A percentile compares a stretch with the other conserved stretches of the same genome.
phyloP scores from a whole-genome alignment of 345 rosid genomes.

The Litchi chinensis region DNA sequence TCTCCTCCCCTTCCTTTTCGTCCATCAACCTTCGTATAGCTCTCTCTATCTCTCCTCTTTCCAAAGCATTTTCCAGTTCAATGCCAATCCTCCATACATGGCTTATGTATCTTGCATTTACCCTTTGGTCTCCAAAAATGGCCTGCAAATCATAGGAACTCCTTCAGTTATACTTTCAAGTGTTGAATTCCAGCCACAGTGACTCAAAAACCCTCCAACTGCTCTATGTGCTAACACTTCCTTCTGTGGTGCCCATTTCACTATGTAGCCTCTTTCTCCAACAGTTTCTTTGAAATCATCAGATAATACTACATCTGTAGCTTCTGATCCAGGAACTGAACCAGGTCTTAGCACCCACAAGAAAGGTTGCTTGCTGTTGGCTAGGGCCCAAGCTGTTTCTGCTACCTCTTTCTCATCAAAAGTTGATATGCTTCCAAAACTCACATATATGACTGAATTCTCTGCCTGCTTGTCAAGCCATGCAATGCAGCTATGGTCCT shows the following conservation, averaged over 20 bases:
- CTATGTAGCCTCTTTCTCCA: constrained; percentile 12
- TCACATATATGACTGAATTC: constrained; percentile 36
- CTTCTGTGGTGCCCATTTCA: constrained; percentile 14
- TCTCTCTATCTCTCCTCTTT: no score
- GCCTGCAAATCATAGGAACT: no score
- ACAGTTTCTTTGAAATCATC: constrained; percentile 20
- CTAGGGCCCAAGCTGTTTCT: constrained; percentile 44
- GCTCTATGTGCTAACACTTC: neutral
- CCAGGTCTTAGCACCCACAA: constrained; percentile 41
- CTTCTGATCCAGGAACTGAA: constrained; percentile 16
- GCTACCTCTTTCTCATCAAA: constrained; percentile 17
- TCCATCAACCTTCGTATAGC: no score
- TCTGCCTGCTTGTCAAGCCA: constrained; percentile 41
- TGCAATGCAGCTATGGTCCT: constrained; percentile 34
- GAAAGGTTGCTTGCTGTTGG: constrained; percentile 37
- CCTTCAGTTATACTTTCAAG: neutral
- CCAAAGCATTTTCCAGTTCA: no score
- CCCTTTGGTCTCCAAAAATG: no score
- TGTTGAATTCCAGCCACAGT: constrained; percentile 11
- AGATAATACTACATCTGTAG: constrained; percentile 15
- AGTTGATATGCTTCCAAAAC: constrained; percentile 36
- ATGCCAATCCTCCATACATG: no score
- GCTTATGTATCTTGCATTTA: no score
- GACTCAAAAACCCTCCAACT: constrained; percentile 8
- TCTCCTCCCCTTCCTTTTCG: neutral